Conservation (phyloP, 169 alveolate species). For the Plasmodium billcollinsi region DNA sequence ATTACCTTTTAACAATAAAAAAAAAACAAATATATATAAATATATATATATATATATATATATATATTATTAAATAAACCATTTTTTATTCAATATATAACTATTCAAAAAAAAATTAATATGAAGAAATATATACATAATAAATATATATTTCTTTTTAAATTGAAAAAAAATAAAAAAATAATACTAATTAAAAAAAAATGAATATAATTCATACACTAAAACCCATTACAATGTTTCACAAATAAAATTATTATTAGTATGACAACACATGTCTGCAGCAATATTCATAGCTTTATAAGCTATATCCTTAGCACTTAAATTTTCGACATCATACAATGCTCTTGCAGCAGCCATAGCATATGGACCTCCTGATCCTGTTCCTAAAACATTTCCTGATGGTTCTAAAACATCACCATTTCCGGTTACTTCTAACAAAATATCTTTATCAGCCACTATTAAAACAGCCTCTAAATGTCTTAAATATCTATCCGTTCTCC, state of each 20-base stretch:
- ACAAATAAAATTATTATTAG: conserved; percentile 81
- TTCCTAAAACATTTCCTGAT: conserved; percentile 87
- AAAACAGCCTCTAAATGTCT: conserved; percentile 88
- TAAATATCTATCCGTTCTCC: conserved; percentile 88
- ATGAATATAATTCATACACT: no score
- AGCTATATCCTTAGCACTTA: conserved; percentile 86
- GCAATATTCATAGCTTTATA: conserved; percentile 86
- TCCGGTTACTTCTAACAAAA: conserved; percentile 87
- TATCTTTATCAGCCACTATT: conserved; percentile 86
- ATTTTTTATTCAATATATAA: no score
- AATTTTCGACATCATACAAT: conserved; percentile 81
- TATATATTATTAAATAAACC: no score
- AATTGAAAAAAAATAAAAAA: no score
- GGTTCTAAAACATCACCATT: conserved; percentile 89
- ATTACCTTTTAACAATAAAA: no score
- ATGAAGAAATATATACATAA: no score
- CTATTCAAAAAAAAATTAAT: no score
- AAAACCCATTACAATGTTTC: conserved; percentile 68
- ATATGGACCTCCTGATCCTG: conserved; percentile 91
- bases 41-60: no score
- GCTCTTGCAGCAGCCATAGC: conserved; percentile 91
- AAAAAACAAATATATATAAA: no score
- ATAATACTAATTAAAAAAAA: no score
- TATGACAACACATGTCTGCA: conserved; percentile 86
- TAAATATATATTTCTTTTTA: no score